Evolutionary conservation across 2,329 filamentous ascomycete genomes (phyloP), one percentile per base, ranked within the genome.

Genomic region (Neospermospora avenae): DNA sequence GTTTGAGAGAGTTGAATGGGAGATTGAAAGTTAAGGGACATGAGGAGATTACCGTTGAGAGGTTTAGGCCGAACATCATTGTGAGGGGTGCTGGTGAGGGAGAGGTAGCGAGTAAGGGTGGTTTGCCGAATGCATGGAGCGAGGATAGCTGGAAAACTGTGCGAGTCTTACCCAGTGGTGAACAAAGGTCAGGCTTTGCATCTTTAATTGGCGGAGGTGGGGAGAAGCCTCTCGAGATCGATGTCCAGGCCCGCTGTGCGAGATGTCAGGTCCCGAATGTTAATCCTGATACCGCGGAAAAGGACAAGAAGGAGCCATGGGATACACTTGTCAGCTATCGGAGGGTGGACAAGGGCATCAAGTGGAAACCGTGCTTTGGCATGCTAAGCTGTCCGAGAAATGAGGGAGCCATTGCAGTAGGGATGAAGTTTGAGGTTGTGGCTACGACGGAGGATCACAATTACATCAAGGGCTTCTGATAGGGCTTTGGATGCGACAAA

Each of bases 261-360:
- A 80, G 87, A 59, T 90, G 88, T 74, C 87, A 85, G 65, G 72
- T 91, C 62, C 87, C 87, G 20, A 90, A 90, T 67, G 85, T 89
- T 1, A 79, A 90, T 70, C 87, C 80, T n/a, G 56, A 63, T 6
- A 68, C 68, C 0, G 68, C 65, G 18, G 67, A 68, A 22, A 66
- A 64, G 46, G 60, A 70, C 52, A 54, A 62, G 22, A 57, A 85
- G 77, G 2, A 88, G 83, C 8, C 86, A 0, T 82, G 84, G 69
- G 77, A 75, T 61, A 82, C 85, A 0, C 75, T 88, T 62, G 77
- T 83, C 31, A 78, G 79, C 62, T 79, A 81, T 64, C 79, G 86
- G 16, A 77, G 83, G 14, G 81, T 88, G 22, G 86, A 88, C 69
- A 74, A 78, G 22, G 85, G 86, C 1, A 78, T 83, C 25, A 86